phyloP scores from a whole-genome alignment of 1,139 yeast genomes.

The Pichia sp. region DNA sequence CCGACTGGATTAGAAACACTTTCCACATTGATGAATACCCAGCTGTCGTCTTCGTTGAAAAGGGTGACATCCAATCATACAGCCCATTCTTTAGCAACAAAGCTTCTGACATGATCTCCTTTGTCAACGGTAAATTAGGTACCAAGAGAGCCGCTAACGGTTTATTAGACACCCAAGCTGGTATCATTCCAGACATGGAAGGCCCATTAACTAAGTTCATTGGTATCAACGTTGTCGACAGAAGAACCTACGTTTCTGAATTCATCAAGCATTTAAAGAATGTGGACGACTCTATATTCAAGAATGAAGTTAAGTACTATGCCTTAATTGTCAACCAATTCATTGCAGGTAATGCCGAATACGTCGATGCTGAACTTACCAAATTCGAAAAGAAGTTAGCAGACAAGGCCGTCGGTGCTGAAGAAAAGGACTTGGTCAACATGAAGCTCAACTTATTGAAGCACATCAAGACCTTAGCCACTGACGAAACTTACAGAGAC shows the following conservation, averaged over 20 bases:
- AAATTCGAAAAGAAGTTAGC: slow-evolving; percentile 50
- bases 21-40: slow-evolving; percentile 52
- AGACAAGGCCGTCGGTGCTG: slow-evolving; percentile 19
- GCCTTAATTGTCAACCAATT: slow-evolving; percentile 49
- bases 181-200: slow-evolving; percentile 41
- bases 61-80: slow-evolving; percentile 43
- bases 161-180: slow-evolving; percentile 49
- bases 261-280: slow-evolving; percentile 31
- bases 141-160: slow-evolving; percentile 58
- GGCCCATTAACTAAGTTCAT: slow-evolving; percentile 40
- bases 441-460: slow-evolving; percentile 50
- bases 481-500: slow-evolving; percentile 22
- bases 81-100: slow-evolving; percentile 42
- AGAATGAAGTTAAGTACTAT: slow-evolving; percentile 43
- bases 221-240: slow-evolving; percentile 21
- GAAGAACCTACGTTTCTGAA: slow-evolving; percentile 30
- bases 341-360: slow-evolving; percentile 45
- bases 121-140: slow-evolving; percentile 51
- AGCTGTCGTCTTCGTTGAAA: slow-evolving; percentile 49
- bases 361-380: slow-evolving; percentile 47
- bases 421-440: slow-evolving; percentile 44
- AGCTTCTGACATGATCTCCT: slow-evolving; percentile 43
- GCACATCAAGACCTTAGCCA: slow-evolving; percentile 30
- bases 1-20: slow-evolving; percentile 41
- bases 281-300: slow-evolving; percentile 23